Conservation (phyloP, 768 basidiomycete genomes). For the Mycena rosella region DNA sequence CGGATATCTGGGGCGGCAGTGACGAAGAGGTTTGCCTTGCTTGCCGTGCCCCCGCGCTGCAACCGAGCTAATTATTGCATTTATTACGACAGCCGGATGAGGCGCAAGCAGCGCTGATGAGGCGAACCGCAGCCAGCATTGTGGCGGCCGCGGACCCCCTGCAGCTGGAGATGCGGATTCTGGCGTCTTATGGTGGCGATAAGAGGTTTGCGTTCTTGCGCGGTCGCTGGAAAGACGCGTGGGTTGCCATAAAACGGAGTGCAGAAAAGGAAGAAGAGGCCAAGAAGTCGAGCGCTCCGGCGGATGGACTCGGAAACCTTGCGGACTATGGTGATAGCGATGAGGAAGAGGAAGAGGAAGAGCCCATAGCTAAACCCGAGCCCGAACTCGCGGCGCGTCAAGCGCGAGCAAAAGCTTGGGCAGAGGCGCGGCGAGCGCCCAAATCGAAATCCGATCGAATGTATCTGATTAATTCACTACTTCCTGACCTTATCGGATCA, state of each 20-base stretch:
- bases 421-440: slow-evolving; percentile 58
- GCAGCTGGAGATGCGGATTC: slow-evolving; percentile 88
- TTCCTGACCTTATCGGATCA: no score
- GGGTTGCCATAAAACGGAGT: slow-evolving; percentile 68
- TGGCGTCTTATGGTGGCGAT: slow-evolving; percentile 88
- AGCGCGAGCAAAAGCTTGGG: slow-evolving; percentile 70
- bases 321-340: slow-evolving; percentile 73
- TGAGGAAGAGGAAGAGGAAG: slow-evolving; percentile 56
- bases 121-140: slow-evolving; percentile 78
- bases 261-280: slow-evolving; percentile 49
- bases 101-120: slow-evolving; percentile 74
- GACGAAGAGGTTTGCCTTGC: slow-evolving; percentile 71
- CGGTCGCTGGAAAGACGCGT: slow-evolving; percentile 78
- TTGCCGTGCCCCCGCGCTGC: neutral
- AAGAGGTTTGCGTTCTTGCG: slow-evolving; percentile 84
- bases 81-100: slow-evolving; percentile 65
- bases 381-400: slow-evolving; percentile 35
- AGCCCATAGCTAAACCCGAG: slow-evolving; percentile 38
- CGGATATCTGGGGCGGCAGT: slow-evolving; percentile 71
- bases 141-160: slow-evolving; percentile 79
- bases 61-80: slow-evolving; percentile 12
- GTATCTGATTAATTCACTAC: neutral
- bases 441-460: slow-evolving; percentile 29
- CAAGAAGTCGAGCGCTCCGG: slow-evolving; percentile 40
- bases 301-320: slow-evolving; percentile 61